A percentile compares a stretch with the other conserved stretches of the same genome.
Evolutionary conservation across 192 early-diverging fungal species (phyloP).

Genomic region (Coemansia sp.): DNA sequence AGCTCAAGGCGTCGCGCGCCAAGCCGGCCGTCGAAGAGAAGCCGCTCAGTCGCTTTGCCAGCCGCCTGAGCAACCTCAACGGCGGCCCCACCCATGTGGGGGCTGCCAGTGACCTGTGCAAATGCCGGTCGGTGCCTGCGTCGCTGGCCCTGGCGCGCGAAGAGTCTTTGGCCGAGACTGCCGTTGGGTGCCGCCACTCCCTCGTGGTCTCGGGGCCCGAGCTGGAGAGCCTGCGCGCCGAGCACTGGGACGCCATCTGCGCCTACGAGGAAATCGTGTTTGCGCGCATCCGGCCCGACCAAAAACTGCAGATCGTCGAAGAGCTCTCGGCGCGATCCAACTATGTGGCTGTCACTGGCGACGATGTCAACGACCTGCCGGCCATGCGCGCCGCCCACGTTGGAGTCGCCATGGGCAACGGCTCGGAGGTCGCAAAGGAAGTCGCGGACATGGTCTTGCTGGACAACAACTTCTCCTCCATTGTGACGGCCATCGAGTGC

Average conservation of each 20-base stretch:
- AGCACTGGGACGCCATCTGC: constrained; percentile 68
- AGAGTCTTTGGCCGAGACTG: constrained; percentile 6
- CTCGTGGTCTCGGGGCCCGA: constrained; percentile 70
- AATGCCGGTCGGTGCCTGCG: background rate
- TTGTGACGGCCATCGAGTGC: constrained; percentile 70
- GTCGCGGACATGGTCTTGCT: constrained; percentile 66
- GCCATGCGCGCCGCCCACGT: constrained; percentile 89
- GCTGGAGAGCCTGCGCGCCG: constrained; percentile 55
- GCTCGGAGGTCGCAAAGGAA: constrained; percentile 75
- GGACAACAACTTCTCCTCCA: constrained; percentile 65
- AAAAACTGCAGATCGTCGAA: constrained; percentile 80
- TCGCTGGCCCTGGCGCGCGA: background rate
- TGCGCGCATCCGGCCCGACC: constrained; percentile 85
- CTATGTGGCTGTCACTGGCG: constrained; percentile 85
- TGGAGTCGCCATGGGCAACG: constrained; percentile 82
- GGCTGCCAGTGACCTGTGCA: background rate
- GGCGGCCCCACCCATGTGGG: background rate
- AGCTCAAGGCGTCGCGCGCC: background rate
- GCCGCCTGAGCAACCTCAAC: background rate
- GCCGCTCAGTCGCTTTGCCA: background rate
- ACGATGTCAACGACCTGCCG: constrained; percentile 90
- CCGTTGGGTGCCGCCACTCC: constrained; percentile 19
- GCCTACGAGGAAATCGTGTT: constrained; percentile 76
- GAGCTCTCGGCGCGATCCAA: constrained; percentile 66
- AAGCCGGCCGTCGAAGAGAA: background rate